Evolutionary conservation across 768 basidiomycete genomes (phyloP).

Genomic region (Psilocybe tampanensis): DNA sequence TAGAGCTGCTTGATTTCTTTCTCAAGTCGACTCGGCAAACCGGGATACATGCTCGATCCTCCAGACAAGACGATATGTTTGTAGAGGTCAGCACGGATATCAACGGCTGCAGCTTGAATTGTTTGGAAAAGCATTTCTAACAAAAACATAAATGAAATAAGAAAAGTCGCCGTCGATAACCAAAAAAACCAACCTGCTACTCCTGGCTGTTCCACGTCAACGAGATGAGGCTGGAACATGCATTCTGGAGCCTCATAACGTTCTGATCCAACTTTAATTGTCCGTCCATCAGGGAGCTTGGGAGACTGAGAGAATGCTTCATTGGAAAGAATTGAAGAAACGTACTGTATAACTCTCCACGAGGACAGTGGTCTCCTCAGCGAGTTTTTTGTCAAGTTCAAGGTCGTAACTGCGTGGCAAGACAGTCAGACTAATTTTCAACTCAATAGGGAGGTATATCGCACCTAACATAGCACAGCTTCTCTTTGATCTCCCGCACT

Average conservation of each 20-base stretch:
- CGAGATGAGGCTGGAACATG: constrained; percentile 99
- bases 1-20: constrained; percentile 99
- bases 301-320: constrained; percentile 8
- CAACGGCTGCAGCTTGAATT: constrained; percentile 89
- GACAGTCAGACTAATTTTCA: background rate
- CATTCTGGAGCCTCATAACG: constrained; percentile 99
- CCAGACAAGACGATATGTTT: constrained; percentile 98
- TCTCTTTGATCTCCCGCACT: constrained; percentile 98
- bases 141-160: background rate
- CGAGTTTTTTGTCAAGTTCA: constrained; percentile 89
- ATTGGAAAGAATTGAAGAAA: background rate
- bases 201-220: constrained; percentile 96
- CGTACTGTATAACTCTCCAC: constrained; percentile 95
- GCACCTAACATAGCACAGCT: constrained; percentile 95
- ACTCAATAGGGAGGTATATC: background rate
- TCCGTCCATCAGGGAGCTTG: constrained; percentile 92
- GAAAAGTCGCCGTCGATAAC: background rate
- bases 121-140: constrained; percentile 96
- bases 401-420: constrained; percentile 77
- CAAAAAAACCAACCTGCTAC: constrained; percentile 69
- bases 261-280: constrained; percentile 97
- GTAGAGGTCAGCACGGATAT: constrained; percentile 89
- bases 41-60: constrained; percentile 99
- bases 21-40: constrained; percentile 93
- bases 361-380: constrained; percentile 95